Base-by-base conservation (phyloP, 108 stramenopile genomes). In the Schizochytrium sp. region DNA sequence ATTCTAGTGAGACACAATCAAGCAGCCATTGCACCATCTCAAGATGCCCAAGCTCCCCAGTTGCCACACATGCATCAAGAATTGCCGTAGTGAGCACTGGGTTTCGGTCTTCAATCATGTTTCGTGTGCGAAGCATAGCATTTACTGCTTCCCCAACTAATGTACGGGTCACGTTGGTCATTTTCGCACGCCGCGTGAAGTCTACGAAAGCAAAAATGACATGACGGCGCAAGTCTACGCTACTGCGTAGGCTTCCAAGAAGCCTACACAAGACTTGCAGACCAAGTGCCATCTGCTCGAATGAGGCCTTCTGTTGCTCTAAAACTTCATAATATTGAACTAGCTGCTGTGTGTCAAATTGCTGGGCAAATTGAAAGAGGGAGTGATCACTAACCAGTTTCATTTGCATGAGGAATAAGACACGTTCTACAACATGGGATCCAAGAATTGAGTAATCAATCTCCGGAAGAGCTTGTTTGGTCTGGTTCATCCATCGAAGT, bases 401-500 rank as follows among this genome's bases (percentile, higher is more conserved):
- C 76, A 83, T 83, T 49, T 83, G 45, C 76, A 83, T 38, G 1
- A 83, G 3, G 28, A 83, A 83, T 5, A n/a, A 55, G 47, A 83
- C 76, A 40, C 76, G 76, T 28, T 46, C 76, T 5, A 83, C 76
- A n/a, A 83, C 53, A 2, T 83, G 76, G 5, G 8, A n/a, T n/a
- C 76, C 76, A 50, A 83, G 47, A n/a, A 55, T 83, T n/a, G 2
- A 13, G 76, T 83, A 83, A 53, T 83, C 76, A 2, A 83, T 53
- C 50, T 83, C 76, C 5, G 8, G 50, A 47, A 83, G 10, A n/a
- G 76, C 76, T 42, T 83, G 76, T 53, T 83, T 83, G 76, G 76
- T 83, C 53, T 83, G 76, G 53, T 83, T 83, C 50, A 83, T 83
- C 76, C 76, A 83, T n/a, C 76, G 47, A 47, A 83, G 28, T 5